Base-by-base conservation (phyloP, 257 asterid genomes). In the Craterostigma plantagineum region DNA sequence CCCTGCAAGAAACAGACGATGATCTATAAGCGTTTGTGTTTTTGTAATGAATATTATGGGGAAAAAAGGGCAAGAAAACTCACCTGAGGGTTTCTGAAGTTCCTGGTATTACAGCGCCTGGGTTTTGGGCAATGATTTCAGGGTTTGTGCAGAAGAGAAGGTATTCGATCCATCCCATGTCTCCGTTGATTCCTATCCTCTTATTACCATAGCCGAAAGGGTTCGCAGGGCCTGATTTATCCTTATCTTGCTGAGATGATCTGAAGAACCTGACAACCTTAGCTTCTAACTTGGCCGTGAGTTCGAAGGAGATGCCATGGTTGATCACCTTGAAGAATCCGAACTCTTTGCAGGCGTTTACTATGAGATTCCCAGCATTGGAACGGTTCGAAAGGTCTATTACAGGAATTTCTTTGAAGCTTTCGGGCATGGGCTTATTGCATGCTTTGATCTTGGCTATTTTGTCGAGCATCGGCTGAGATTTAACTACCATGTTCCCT, bases 121-220 rank as follows among this genome's bases (percentile, higher is more conserved):
- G 16, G 7, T 58, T 34, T 16, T 18, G 50, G 3, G 73, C 52
- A 2, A 36, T n/a, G 43, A 59, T 35, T 8, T 51, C 37, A 13
- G 69, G 43, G 50, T 54, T 59, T 42, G 76, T 55, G 46, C 50
- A 50, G 55, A 73, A 65, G 34, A 73, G 71, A 8, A 73, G 69
- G 39, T 65, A 73, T 43, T 73, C 81, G 0, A 73, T 41, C 81
- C 77, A 73, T 0, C 81, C 77, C 17, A 73, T 63, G 35, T 73
- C 81, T 3, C 81, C 81, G 44, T 69, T 69, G 11, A 33, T 50
- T 35, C 81, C 81, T 15, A 73, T 73, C 33, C 11, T 58, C 66
- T 65, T 69, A 65, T 54, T 54, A 1, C 77, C 81, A 15, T 73
- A 73, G 4, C 81, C 72, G n/a, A 66, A 65, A 7, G 75, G 75